Base-by-base conservation (phyloP, 2,329 filamentous ascomycete species). In the Triangularia setosa region DNA sequence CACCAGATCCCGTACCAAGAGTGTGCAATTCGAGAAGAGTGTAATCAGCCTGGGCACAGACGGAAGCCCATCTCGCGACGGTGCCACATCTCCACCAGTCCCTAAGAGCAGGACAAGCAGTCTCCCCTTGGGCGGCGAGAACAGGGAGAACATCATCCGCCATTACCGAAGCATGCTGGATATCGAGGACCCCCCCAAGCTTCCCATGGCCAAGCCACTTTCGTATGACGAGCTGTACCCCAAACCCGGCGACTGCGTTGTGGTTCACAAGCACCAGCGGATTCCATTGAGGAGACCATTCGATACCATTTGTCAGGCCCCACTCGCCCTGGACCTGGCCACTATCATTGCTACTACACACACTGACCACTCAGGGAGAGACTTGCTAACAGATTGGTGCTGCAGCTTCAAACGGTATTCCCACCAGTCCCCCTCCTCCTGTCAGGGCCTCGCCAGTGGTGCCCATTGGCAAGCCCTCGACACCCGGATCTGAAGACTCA, bases 131-230 rank as follows among this genome's bases (percentile, higher is more conserved):
- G 75, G 79, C 66, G 76, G 78, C 53, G 67, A 69, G 56, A 66
- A 64, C 53, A 55, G 40, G 14, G 74, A 72, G 69, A 76, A 71
- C 53, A 65, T 70, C 25, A 69, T 75, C 62, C 73, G 71, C 44
- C 76, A 77, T 53, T 83, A 80, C 68, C 79, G 80, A 65, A 86
- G 83, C 73, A 83, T 86, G 83, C 76, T 85, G 21, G 79, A 83
- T 55, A 75, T 85, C 18, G 82, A 83, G 54, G 77, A 79, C 27
- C 78, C 80, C 1, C 81, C 82, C 12, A 81, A 69, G 64, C 75
- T 84, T 24, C 76, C 74, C 7, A 75, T 79, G 4, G 73, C 78
- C 67, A 77, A 77, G 60, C 78, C 79, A 33, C 76, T 83, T 67
- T 77, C 77, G 11, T 82, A 80, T 69, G 79, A 81, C 24, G 81